Conservation (phyloP, 2,329 filamentous ascomycete species). For the Neurospora sp. region DNA sequence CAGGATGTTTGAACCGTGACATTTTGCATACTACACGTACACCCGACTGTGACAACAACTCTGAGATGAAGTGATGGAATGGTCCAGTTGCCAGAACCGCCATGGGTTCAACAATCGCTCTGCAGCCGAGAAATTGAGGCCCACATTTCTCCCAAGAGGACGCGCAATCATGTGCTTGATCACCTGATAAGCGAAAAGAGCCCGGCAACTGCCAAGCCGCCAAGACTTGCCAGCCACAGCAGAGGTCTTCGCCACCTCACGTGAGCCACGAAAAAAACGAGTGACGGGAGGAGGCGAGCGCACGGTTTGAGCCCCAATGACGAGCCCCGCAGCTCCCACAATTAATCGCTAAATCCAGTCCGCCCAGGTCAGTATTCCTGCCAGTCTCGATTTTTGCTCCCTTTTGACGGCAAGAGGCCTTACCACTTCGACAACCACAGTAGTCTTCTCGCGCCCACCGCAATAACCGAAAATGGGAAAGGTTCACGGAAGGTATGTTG, state of each 20-base stretch:
- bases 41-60: background rate
- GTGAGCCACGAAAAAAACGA: background rate
- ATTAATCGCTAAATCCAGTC: slow-evolving; percentile 14
- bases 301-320: slow-evolving; percentile 12
- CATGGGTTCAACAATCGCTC: background rate
- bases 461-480: slow-evolving; percentile 20
- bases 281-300: background rate
- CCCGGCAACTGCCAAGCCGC: background rate
- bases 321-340: slow-evolving; percentile 18
- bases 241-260: background rate
- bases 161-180: background rate
- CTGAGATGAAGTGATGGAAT: background rate
- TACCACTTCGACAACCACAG: slow-evolving; percentile 2
- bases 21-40: background rate
- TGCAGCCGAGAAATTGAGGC: background rate
- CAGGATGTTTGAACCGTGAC: background rate
- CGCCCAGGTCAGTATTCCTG: slow-evolving; percentile 6
- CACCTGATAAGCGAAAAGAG: background rate
- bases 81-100: background rate
- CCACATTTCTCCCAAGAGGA: background rate
- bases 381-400: background rate
- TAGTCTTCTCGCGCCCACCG: slow-evolving; percentile 7
- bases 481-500: slow-evolving; percentile 20
- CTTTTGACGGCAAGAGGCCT: slow-evolving; percentile 1
- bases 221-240: background rate